A percentile compares a stretch with the other conserved stretches of the same genome.
These are phyloP conservation scores for Fusarium sp. DNA, from an alignment of 2,329 filamentous ascomycete genomes.

Conservation along the genomic window DNA sequence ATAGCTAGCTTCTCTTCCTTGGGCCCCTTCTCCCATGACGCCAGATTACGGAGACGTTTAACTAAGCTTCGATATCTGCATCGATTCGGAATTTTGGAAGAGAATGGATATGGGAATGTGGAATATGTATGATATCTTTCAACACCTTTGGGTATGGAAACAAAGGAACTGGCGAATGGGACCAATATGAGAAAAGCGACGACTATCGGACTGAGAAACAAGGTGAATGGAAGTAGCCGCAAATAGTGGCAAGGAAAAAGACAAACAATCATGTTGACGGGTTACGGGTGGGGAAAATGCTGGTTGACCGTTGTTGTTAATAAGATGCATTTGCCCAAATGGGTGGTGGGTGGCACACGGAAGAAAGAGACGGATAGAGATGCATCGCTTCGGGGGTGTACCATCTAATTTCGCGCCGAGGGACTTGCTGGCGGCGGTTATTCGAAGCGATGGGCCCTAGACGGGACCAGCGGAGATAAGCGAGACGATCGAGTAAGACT, in stretches of 20 bases:
- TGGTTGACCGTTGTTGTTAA: conserved; percentile 41
- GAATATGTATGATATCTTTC: neutral
- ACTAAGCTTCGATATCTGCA: conserved; percentile 1
- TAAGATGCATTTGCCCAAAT: conserved; percentile 39
- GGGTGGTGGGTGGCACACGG: conserved; percentile 45
- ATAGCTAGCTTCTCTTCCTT: conserved; percentile 34
- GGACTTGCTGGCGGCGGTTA: conserved; percentile 28
- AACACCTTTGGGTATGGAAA: neutral
- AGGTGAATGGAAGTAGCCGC: conserved; percentile 17
- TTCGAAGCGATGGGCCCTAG: conserved; percentile 16
- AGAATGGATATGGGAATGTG: neutral
- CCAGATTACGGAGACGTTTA: conserved; percentile 4
- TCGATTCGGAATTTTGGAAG: conserved; percentile 1
- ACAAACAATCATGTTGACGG: conserved; percentile 35
- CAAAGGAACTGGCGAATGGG: conserved; percentile 9
- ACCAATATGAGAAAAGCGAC: conserved; percentile 9
- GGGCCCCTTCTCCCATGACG: conserved; percentile 33
- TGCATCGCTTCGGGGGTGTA: conserved; percentile 34
- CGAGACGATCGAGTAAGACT: conserved; percentile 38
- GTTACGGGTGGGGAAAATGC: conserved; percentile 42
- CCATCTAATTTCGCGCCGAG: conserved; percentile 38
- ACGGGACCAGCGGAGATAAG: conserved; percentile 35
- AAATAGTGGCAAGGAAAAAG: conserved; percentile 20
- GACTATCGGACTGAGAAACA: conserved; percentile 17
- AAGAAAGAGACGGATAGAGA: conserved; percentile 27